Base-by-base conservation (phyloP, 345 rosid genomes). In the Cardiospermum halicacabum region DNA sequence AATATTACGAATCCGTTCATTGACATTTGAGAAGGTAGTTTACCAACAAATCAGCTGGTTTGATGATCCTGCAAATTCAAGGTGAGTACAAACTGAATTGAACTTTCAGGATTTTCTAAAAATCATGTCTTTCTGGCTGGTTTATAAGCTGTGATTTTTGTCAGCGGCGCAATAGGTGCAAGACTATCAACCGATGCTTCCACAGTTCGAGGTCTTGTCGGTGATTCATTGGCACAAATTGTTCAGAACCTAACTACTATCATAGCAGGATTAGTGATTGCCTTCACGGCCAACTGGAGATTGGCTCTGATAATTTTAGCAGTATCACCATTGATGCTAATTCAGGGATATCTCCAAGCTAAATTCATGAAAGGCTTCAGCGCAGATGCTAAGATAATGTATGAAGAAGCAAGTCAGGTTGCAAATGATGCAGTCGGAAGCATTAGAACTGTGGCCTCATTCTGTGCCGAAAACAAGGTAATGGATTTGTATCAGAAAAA, bases 1-100 rank as follows among this genome's bases (percentile, higher is more conserved):
- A 75, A 83, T 92, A 8, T 72, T 75, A 72, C 75, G 96, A 60
- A 87, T 89, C 32, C 78, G 98, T 15, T 71, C 84, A 15, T 54
- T 81, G 82, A 78, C 86, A 1, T 92, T 92, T 66, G 82, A 84
- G 71, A 87, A 84, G 71, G 85, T 89, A 22, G 96, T 85, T 42
- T 88, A 85, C 75, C 96, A 89, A 69, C 83, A 89, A 51, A 89
- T 92, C 56, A 78, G 89, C 70, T 92, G 95, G 92, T 92, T 92
- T 19, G 98, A 92, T 56, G 91, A 86, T 65, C 76, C 91, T 51
- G 69, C 80, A 19, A 89, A 92, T 62, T 77, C 98, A 6, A 92
- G 91, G 91, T 81, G 28, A 22, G 69, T 56, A 24, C 2, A n/a
- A 25, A 19, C 37, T 24, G 40, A 1, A 50, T 1, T 28, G n/a